These are phyloP conservation scores for Penicillium decumbens DNA, from an alignment of 2,329 filamentous ascomycete species.

Conservation along the genomic window DNA sequence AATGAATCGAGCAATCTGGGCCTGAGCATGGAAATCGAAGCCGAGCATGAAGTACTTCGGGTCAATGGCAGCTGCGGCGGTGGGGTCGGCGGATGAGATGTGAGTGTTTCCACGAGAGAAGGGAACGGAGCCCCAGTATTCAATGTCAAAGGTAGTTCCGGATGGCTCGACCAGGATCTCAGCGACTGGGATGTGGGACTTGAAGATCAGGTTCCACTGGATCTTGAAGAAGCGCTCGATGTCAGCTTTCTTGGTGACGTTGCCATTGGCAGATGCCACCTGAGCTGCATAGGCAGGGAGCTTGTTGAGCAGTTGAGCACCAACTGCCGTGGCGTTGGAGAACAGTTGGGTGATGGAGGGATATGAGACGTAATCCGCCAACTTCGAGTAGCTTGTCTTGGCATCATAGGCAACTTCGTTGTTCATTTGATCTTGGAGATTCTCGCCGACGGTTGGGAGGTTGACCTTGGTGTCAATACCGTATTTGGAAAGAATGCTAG, in stretches of 20 bases:
- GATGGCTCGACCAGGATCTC: conserved; percentile 25
- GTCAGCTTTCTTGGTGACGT: conserved; percentile 14
- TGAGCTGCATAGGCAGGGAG: conserved; percentile 22
- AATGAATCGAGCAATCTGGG: conserved; percentile 23
- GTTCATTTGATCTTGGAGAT: conserved; percentile 46
- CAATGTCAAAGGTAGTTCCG: conserved; percentile 15
- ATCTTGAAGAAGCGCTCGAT: conserved; percentile 25
- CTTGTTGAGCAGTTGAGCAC: conserved; percentile 12
- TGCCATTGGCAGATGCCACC: conserved; percentile 16
- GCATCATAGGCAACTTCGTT: conserved; percentile 14
- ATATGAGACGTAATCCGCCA: conserved; percentile 18
- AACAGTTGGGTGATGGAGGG: conserved; percentile 24
- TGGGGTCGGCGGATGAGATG: conserved; percentile 26
- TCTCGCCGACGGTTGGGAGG: conserved; percentile 45
- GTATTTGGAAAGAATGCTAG: conserved; percentile 25
- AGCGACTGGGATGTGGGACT: conserved; percentile 23
- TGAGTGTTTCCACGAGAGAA: conserved; percentile 32
- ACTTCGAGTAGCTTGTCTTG: conserved; percentile 11
- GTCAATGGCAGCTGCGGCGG: conserved; percentile 23
- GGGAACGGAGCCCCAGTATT: conserved; percentile 28
- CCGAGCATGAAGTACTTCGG: conserved; percentile 32
- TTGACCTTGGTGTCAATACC: conserved; percentile 25
- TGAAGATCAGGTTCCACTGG: conserved; percentile 30
- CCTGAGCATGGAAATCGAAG: conserved; percentile 23
- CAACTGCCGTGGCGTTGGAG: conserved; percentile 17